These are phyloP conservation scores for Amborella trichopoda DNA, from an alignment of 164 flowering plant genomes.

Conservation along the genomic window DNA sequence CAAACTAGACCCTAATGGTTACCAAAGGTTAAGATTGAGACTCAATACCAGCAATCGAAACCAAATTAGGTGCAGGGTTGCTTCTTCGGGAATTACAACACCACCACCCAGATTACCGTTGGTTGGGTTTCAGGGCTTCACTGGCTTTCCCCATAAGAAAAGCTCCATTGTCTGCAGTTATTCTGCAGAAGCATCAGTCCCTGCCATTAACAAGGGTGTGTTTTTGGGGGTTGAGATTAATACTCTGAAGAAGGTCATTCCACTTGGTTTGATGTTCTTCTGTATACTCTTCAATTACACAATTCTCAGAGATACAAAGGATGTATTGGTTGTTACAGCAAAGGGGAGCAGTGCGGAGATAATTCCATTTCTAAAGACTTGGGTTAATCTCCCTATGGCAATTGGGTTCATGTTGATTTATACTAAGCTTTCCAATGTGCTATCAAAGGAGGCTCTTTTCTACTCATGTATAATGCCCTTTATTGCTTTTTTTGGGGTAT, in stretches of 20 bases:
- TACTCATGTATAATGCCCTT: slow-evolving; percentile 20
- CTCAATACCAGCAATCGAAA: too few relatives aligned
- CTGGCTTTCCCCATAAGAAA: too few relatives aligned
- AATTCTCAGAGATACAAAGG: slow-evolving; percentile 22
- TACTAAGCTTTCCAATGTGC: slow-evolving; percentile 17
- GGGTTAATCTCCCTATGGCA: slow-evolving; percentile 24
- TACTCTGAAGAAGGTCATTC: slow-evolving; percentile 19
- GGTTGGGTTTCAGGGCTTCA: too few relatives aligned
- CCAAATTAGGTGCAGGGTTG: too few relatives aligned
- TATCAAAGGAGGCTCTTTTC: slow-evolving; percentile 16
- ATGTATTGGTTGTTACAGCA: slow-evolving; percentile 22
- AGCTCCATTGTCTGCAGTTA: too few relatives aligned
- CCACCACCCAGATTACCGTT: too few relatives aligned
- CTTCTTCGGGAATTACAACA: too few relatives aligned
- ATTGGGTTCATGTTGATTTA: slow-evolving; percentile 22
- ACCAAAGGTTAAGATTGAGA: too few relatives aligned
- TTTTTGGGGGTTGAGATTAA: slow-evolving; percentile 12
- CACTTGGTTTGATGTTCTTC: slow-evolving; percentile 24
- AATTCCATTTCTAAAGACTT: slow-evolving; percentile 22
- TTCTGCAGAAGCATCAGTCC: too few relatives aligned
- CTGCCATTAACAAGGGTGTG: too few relatives aligned
- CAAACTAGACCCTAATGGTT: too few relatives aligned
- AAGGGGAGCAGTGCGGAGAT: slow-evolving; percentile 25
- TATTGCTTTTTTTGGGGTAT: slow-evolving; percentile 18
- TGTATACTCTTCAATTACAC: slow-evolving; percentile 26